Evolutionary conservation across 768 basidiomycete species (phyloP).

Genomic region (Amylocystis lapponica): DNA sequence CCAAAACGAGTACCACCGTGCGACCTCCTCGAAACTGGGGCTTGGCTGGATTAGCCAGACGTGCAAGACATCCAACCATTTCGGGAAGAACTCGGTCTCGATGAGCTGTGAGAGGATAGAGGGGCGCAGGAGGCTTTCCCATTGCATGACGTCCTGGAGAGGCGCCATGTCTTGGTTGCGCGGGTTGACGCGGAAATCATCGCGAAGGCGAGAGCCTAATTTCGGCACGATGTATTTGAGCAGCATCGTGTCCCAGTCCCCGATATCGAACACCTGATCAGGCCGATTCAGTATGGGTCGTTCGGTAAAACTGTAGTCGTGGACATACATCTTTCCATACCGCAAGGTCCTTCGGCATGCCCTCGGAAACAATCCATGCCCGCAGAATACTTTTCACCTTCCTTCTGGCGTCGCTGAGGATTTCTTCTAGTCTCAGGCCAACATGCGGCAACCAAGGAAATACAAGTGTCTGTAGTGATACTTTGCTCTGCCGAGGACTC

Average conservation of each 20-base stretch:
- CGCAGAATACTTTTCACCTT: slow-evolving; percentile 79
- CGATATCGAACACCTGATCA: slow-evolving; percentile 60
- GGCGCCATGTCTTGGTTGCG: slow-evolving; percentile 85
- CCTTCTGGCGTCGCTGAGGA: slow-evolving; percentile 83
- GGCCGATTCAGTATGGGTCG: not conserved
- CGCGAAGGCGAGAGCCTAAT: slow-evolving; percentile 74
- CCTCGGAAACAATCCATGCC: slow-evolving; percentile 66
- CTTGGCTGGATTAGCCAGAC: slow-evolving; percentile 89
- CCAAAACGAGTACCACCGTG: slow-evolving; percentile 92
- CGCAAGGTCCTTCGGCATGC: slow-evolving; percentile 66
- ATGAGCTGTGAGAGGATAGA: slow-evolving; percentile 80
- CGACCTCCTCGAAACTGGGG: slow-evolving; percentile 88
- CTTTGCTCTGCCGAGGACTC: slow-evolving; percentile 54
- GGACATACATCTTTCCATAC: slow-evolving; percentile 76
- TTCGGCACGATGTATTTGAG: slow-evolving; percentile 92
- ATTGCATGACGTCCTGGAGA: slow-evolving; percentile 67
- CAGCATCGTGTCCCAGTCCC: slow-evolving; percentile 88
- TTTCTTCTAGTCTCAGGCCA: slow-evolving; percentile 73
- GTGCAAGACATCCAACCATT: slow-evolving; percentile 90
- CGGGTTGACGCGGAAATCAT: slow-evolving; percentile 88
- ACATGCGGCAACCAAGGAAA: slow-evolving; percentile 96
- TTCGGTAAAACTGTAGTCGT: not conserved
- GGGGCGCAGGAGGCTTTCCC: slow-evolving; percentile 68
- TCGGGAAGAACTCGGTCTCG: slow-evolving; percentile 92
- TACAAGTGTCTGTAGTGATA: slow-evolving; percentile 71